A percentile compares a stretch with the other conserved stretches of the same genome.
Evolutionary conservation across 129 eudicot species (phyloP).

Genomic region (Flaveria ramosissima): DNA sequence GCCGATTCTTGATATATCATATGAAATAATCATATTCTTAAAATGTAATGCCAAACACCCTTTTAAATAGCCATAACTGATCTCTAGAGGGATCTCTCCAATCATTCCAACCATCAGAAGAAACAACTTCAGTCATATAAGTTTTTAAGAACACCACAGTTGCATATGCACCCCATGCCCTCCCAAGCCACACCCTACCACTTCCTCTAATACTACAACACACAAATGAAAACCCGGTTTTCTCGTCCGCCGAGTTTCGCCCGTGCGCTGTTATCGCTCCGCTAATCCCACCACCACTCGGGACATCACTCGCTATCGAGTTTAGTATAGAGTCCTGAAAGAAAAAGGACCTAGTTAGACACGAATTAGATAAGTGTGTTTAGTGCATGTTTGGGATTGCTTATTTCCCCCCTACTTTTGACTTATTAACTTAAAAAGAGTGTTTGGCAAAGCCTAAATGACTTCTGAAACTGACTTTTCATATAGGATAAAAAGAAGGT

Average conservation of each 20-base stretch:
- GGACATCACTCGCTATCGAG: slow-evolving; percentile 56
- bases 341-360: not conserved
- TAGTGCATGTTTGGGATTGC: no score
- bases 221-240: slow-evolving; percentile 80
- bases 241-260: slow-evolving; percentile 51
- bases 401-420: no score
- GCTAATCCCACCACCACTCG: slow-evolving; percentile 50
- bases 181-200: slow-evolving; percentile 86
- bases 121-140: slow-evolving; percentile 68
- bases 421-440: no score
- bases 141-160: slow-evolving; percentile 69
- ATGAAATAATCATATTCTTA: not conserved
- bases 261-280: slow-evolving; percentile 87
- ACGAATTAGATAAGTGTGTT: not conserved
- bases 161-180: slow-evolving; percentile 92
- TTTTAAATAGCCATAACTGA: slow-evolving; percentile 39
- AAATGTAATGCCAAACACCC: not conserved
- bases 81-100: slow-evolving; percentile 80
- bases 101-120: slow-evolving; percentile 91
- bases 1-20: not conserved
- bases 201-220: slow-evolving; percentile 64
- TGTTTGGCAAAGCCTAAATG: no score
- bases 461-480: no score
- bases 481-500: no score
- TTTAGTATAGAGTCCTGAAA: slow-evolving; percentile 67